Conservation (phyloP, 148 eudicot genomes). For the Silene conica region DNA sequence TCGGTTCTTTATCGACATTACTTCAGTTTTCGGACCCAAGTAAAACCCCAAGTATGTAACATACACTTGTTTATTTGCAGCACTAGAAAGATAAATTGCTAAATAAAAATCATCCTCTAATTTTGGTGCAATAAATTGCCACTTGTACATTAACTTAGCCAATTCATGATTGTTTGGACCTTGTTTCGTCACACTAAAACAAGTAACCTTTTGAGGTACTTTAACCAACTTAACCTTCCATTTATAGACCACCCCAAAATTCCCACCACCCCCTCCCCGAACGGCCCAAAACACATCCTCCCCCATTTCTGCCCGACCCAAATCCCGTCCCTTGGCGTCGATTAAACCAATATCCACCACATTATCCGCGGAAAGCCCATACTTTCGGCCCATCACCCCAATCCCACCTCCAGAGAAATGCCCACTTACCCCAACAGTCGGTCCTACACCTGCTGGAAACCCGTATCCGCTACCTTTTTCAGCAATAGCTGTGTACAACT, state of each 20-base stretch:
- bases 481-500: conserved; percentile 31
- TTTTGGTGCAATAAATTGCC: conserved; percentile 34
- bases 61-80: conserved; percentile 12
- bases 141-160: conserved; percentile 27
- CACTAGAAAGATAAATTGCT: conserved; percentile 12
- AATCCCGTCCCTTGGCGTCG: conserved; percentile 18
- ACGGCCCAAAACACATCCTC: conserved; percentile 43
- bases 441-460: conserved; percentile 36
- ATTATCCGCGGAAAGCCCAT: conserved; percentile 48
- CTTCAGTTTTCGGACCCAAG: conserved; percentile 23
- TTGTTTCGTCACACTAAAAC: conserved; percentile 25
- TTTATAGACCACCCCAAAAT: conserved; percentile 32
- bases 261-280: conserved; percentile 39
- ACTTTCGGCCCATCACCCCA: conserved; percentile 35
- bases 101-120: conserved; percentile 36
- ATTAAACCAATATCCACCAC: conserved; percentile 28
- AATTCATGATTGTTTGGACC: conserved; percentile 23
- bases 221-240: conserved; percentile 37
- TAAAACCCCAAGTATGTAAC: conserved; percentile 28
- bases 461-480: conserved; percentile 22
- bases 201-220: conserved; percentile 27
- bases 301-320: conserved; percentile 28
- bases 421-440: conserved; percentile 40
- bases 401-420: conserved; percentile 40
- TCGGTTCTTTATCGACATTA: conserved; percentile 1